Percentiles rank a stretch among this genome's conserved stretches.
phyloP scores from a whole-genome alignment of 2,329 filamentous ascomycete genomes.

The Orbilia ellipsospora region DNA sequence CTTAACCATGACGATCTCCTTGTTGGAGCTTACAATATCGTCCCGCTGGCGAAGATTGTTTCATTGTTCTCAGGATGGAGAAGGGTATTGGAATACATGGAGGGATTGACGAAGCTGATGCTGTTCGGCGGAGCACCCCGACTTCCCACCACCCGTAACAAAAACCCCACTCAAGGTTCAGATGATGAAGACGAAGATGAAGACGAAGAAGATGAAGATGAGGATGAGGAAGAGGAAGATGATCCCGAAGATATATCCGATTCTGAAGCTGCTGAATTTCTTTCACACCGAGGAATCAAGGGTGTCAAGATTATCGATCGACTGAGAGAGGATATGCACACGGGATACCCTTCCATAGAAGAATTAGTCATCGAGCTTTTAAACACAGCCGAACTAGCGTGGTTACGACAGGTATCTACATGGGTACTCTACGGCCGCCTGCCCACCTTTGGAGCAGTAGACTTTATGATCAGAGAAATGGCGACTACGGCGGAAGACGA shows the following conservation, averaged over 20 bases:
- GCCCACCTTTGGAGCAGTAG: slow-evolving; percentile 78
- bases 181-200: slow-evolving; percentile 58
- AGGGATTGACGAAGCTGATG: slow-evolving; percentile 78
- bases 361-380: slow-evolving; percentile 78
- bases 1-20: slow-evolving; percentile 78
- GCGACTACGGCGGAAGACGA: slow-evolving; percentile 61
- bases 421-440: slow-evolving; percentile 92
- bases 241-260: slow-evolving; percentile 47
- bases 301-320: slow-evolving; percentile 81
- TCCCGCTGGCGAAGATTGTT: slow-evolving; percentile 86
- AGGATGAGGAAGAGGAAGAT: slow-evolving; percentile 52
- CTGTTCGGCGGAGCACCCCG: slow-evolving; percentile 62
- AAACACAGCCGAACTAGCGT: slow-evolving; percentile 84
- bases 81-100: slow-evolving; percentile 85
- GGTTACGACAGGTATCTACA: slow-evolving; percentile 87
- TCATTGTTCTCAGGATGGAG: slow-evolving; percentile 89
- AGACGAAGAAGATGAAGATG: slow-evolving; percentile 58
- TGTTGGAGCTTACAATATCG: slow-evolving; percentile 92
- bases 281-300: slow-evolving; percentile 66
- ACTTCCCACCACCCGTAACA: not conserved
- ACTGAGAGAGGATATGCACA: slow-evolving; percentile 79
- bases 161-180: slow-evolving; percentile 48
- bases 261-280: slow-evolving; percentile 44
- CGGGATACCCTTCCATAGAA: slow-evolving; percentile 88
- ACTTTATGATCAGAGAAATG: slow-evolving; percentile 78